Base-by-base conservation (phyloP, 805 yeast genomes). In the Saccharomyces mikatae region DNA sequence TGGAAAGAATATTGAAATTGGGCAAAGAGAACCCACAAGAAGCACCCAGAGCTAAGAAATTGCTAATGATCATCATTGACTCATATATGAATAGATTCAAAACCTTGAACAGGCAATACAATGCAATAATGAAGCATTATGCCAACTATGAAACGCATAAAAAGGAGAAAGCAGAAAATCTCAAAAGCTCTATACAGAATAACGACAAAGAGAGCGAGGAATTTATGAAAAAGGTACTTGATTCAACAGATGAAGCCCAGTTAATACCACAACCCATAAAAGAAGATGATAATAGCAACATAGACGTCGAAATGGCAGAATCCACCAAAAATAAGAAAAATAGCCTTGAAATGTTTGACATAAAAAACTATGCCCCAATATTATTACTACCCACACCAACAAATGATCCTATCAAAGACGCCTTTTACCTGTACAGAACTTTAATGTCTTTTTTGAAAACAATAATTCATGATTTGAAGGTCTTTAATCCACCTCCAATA, bases 391-490 rank as follows among this genome's bases (percentile, higher is more conserved):
- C 80, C 41, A 76, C 71, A 2, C 65, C 78, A 0, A 72, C 70
- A 10, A 62, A 64, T 30, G 92, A 87, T 59, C 88, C 91, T 13
- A 74, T 89, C 52, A 89, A 89, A 62, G 97, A 91, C 66, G 92
- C 97, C 0, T 80, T 95, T 47, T 88, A 87, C 62, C 73, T 94
- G 30, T 89, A 90, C 79, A 81, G 92, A 59, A 90, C 96, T 4
- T 73, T 95, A 52, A 81, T 94, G 85, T 87, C 91, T 4, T 94
- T 94, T 66, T 74, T 94, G 63, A 89, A 91, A 67, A 88, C 97
- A 0, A 87, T 90, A 47, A 86, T 92, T 63, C 88, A 85, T 69
- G 96, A 96, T 3, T 75, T 95, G 60, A 90, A 89, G 66, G 83
- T 84, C 52, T 90, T 96, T 67, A 92, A 91, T 65, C 96, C 97